A percentile compares a stretch with the other conserved stretches of the same genome.
These are phyloP conservation scores for Epichloe bromicola DNA, from an alignment of 2,329 filamentous ascomycete species.

Conservation along the genomic window DNA sequence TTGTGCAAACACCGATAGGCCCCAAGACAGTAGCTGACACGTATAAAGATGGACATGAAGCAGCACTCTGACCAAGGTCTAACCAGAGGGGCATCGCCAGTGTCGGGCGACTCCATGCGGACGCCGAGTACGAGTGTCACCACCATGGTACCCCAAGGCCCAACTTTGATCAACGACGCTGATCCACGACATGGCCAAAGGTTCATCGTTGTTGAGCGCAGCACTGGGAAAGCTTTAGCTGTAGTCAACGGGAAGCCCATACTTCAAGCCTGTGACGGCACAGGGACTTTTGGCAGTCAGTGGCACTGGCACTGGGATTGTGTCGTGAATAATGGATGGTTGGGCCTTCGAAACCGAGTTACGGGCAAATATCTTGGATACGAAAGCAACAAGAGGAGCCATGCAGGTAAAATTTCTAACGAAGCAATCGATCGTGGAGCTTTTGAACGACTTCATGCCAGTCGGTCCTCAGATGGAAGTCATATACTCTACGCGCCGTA, in stretches of 20 bases:
- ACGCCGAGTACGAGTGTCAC: not conserved
- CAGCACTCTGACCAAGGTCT: too few relatives aligned
- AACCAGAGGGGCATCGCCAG: too few relatives aligned
- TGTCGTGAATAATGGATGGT: rapidly evolving
- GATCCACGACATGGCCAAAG: not conserved
- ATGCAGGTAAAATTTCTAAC: too few relatives aligned
- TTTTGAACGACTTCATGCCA: not conserved
- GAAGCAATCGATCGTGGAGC: rapidly evolving
- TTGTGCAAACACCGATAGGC: too few relatives aligned
- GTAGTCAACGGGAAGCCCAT: rapidly evolving
- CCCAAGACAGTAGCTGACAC: too few relatives aligned
- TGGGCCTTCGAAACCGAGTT: not conserved
- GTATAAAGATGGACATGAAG: too few relatives aligned
- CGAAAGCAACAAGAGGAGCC: too few relatives aligned
- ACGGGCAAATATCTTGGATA: not conserved
- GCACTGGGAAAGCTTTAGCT: not conserved
- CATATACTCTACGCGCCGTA: not conserved
- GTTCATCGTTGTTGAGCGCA: not conserved
- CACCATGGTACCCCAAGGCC: too few relatives aligned
- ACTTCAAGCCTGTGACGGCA: not conserved
- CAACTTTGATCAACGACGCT: not conserved
- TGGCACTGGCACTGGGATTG: not conserved
- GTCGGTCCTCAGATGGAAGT: not conserved
- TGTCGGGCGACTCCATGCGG: too few relatives aligned
- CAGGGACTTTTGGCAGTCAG: not conserved